These are phyloP conservation scores for Cupressus sempervirens DNA, from an alignment of 75 land plant species.

Conservation along the genomic window DNA sequence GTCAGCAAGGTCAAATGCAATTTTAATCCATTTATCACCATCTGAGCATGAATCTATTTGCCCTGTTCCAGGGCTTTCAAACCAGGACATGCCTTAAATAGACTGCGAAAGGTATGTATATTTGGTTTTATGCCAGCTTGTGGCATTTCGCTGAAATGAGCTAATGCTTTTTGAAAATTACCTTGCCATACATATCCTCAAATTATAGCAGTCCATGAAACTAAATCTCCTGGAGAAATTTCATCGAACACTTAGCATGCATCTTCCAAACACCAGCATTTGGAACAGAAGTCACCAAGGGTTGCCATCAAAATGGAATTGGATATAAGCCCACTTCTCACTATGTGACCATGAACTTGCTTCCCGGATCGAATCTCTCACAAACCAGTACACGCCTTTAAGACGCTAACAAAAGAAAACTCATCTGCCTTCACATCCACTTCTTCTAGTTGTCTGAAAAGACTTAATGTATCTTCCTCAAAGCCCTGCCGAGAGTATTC, in stretches of 20 bases:
- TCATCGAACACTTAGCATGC: conserved; percentile 20
- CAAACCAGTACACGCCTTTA: conserved; percentile 17
- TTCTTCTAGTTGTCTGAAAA: neutral
- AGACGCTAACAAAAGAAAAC: conserved; percentile 1
- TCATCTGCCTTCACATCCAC: conserved; percentile 1
- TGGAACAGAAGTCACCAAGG: conserved; percentile 23
- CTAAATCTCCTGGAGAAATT: conserved; percentile 10
- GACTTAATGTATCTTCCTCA: conserved; percentile 8
- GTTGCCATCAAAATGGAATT: conserved; percentile 18
- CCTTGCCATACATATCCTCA: conserved; percentile 23
- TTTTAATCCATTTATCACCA: conserved; percentile 8
- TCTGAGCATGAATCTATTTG: conserved; percentile 13
- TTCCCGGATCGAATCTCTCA: neutral
- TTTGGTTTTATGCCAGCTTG: conserved; percentile 16
- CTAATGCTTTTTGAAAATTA: conserved; percentile 15
- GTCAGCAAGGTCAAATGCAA: conserved; percentile 6
- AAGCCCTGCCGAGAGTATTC: too few species aligned
- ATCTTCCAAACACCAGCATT: conserved; percentile 11
- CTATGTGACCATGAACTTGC: conserved; percentile 8
- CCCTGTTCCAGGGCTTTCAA: conserved; percentile 11
- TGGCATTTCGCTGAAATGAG: conserved; percentile 7
- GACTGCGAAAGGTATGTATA: conserved; percentile 11
- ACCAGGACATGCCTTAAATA: conserved; percentile 17
- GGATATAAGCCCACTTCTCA: neutral
- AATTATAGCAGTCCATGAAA: conserved; percentile 31